Evolutionary conservation across 306 rosid genomes (phyloP).

Genomic region (Astragalus glycyphyllos): DNA sequence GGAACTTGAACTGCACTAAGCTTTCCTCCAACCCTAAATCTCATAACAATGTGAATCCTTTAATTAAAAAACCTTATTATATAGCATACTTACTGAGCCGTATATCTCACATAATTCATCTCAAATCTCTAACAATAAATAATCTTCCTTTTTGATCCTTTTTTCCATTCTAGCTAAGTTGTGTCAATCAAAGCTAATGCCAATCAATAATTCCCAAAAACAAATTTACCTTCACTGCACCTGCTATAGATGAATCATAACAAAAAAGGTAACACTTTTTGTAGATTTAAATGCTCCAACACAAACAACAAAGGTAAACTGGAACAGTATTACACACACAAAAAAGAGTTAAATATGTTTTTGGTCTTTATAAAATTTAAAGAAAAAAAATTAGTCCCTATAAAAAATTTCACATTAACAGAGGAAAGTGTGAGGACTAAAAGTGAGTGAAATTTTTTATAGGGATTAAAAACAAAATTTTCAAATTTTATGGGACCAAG

Average conservation of each 20-base stretch:
- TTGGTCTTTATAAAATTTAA: too few species aligned
- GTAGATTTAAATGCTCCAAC: slow-evolving; percentile 34
- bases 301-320: not conserved
- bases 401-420: too few species aligned
- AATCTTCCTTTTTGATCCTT: slow-evolving; percentile 6
- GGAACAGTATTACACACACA: slow-evolving; percentile 9
- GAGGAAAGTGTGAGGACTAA: too few species aligned
- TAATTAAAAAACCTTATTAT: not conserved
- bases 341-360: too few species aligned
- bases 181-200: slow-evolving; percentile 16
- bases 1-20: slow-evolving; percentile 60
- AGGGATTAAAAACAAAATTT: too few species aligned
- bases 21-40: slow-evolving; percentile 55
- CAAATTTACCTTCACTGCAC: slow-evolving; percentile 34
- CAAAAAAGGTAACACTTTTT: slow-evolving; percentile 18
- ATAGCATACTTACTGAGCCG: not conserved
- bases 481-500: too few species aligned
- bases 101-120: slow-evolving; percentile 1
- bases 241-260: slow-evolving; percentile 32
- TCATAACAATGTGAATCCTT: slow-evolving; percentile 31
- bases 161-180: slow-evolving; percentile 23
- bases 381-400: too few species aligned
- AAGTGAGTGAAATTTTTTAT: too few species aligned
- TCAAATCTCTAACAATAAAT: slow-evolving; percentile 13
- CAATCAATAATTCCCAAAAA: slow-evolving; percentile 2